A percentile compares a stretch with the other conserved stretches of the same genome.
Conservation (phyloP, 257 asterid genomes). For the Nicotiana benthamiana region DNA sequence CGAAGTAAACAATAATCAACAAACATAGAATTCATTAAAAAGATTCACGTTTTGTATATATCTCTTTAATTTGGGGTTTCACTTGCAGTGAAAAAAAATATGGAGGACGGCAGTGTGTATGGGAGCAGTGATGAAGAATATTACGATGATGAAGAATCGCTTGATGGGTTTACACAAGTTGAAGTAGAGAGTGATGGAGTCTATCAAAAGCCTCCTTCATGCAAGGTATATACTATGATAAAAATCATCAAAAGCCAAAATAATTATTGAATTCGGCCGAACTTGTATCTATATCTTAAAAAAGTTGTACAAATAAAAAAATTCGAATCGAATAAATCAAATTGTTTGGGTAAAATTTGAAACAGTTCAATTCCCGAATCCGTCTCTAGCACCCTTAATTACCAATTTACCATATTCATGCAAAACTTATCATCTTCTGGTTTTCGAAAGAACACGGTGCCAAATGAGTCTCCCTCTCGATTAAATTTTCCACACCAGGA, state of each 20-base stretch:
- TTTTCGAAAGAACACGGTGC: not conserved
- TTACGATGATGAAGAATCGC: not conserved
- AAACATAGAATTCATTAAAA: not conserved
- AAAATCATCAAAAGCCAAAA: too few relatives aligned
- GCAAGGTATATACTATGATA: constrained; percentile 22
- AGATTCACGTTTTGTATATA: not conserved
- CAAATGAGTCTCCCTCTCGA: not conserved
- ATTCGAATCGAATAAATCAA: not conserved
- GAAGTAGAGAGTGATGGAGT: constrained; percentile 1
- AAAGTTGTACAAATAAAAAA: too few relatives aligned
- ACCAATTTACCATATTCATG: not conserved
- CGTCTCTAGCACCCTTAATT: not conserved
- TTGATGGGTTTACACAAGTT: constrained; percentile 11
- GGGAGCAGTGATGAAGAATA: constrained; percentile 30
- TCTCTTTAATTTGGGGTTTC: not conserved
- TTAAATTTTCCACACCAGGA: not conserved
- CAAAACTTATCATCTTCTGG: not conserved
- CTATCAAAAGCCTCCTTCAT: constrained; percentile 16
- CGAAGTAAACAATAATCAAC: not conserved
- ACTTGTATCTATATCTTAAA: too few relatives aligned
- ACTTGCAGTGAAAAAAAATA: not conserved
- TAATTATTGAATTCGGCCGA: not conserved
- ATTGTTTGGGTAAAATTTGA: not conserved
- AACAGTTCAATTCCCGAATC: not conserved
- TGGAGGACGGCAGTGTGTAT: constrained; percentile 18